Evolutionary conservation across 2,329 filamentous ascomycete genomes (phyloP), one percentile per base, ranked within the genome.

Genomic region (Curvularia lunata): DNA sequence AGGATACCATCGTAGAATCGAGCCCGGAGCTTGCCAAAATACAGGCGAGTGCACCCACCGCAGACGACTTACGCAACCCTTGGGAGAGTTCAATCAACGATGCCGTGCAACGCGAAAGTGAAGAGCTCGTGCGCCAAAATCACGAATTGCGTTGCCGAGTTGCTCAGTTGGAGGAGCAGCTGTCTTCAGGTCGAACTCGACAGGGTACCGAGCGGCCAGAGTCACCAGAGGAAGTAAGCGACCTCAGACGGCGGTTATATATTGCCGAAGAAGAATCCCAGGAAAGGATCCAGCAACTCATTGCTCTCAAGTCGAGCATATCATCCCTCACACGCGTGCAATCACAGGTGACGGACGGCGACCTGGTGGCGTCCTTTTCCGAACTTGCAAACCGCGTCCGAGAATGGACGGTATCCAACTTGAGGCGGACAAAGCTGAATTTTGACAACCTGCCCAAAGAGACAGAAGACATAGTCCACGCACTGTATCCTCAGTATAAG

Each of bases 381-480:
- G 81, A 83, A 56, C 73, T 91, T 46, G 85, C 85, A 19, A 88
- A 91, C 66, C 85, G 88, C 23, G 76, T 91, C 65, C 88, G 91
- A 76, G 91, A 91, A 66, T 92, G 89, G 89, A 85, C 88, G 3
- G 86, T 91, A 65, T 83, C 85, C 25, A 85, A 89, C 70, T 91
- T 89, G 63, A 82, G 89, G 50, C 85, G 84, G 61, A 81, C 84
- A 12, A 89, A 83, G 76, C 75, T 89, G 50, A 55, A 65, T 13
- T 45, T 72, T 6, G 58, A 42, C 27, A 55, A 58, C 12, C 13
- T 72, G 1, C 58, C 70, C 2, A 46, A 56, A 12, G 65, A 65
- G 16, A 71, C 66, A 8, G 41, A 55, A 1, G 57, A 55, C 12
- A 53, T 56, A 1, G 58, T 76, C 6, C 55, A 55, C 21, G 49